Evolutionary conservation across 176 grass and related monocot species (phyloP).

Genomic region (Musa troglodytarum): DNA sequence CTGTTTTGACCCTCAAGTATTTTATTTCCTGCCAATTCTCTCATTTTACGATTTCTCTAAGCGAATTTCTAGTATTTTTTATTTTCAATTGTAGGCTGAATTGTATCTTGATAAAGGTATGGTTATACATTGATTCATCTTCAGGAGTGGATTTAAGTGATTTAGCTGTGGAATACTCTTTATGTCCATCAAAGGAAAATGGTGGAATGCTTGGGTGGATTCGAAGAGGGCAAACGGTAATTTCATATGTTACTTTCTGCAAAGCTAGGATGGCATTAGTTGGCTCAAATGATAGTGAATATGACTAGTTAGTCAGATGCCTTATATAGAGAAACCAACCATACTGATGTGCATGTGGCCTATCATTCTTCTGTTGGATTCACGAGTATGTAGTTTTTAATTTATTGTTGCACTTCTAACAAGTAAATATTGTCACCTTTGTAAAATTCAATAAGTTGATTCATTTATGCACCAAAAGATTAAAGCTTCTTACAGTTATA

Average conservation of each 20-base stretch:
- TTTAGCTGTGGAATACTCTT: conserved; percentile 71
- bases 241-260: conserved; percentile 15
- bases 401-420: not conserved
- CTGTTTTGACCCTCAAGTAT: not conserved
- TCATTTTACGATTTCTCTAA: not conserved
- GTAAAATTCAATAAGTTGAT: too few species aligned
- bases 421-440: too few species aligned
- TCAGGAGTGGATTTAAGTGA: conserved; percentile 88
- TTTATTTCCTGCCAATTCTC: not conserved
- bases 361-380: not conserved
- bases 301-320: not conserved
- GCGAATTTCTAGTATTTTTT: not conserved
- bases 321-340: not conserved
- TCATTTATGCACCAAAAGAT: too few species aligned
- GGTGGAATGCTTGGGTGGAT: conserved; percentile 98
- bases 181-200: conserved; percentile 95
- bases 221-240: conserved; percentile 83
- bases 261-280: not conserved
- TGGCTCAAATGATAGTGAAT: not conserved
- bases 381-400: not conserved
- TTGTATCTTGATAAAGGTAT: not conserved
- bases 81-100: not conserved
- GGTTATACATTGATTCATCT: not conserved
- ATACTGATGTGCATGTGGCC: not conserved
- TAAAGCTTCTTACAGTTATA: too few species aligned